These are phyloP conservation scores for Penicillium antarcticum DNA, from an alignment of 495 filamentous ascomycete genomes.

Conservation along the genomic window DNA sequence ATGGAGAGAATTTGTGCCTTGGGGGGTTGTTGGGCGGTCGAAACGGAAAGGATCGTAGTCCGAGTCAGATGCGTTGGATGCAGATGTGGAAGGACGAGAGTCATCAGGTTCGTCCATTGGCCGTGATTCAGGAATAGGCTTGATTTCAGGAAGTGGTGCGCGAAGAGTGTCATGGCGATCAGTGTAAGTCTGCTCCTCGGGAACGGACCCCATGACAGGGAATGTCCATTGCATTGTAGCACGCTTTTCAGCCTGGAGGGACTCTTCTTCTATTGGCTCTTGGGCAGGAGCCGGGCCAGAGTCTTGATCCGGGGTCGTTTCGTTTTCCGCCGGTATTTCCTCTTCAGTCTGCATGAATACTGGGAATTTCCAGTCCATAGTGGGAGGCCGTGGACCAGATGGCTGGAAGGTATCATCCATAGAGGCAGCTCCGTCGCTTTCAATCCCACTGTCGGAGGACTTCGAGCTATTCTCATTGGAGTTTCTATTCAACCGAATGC, in stretches of 20 bases:
- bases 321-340: slow-evolving; percentile 15
- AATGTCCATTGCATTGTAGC: slow-evolving; percentile 48
- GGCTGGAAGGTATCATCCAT: slow-evolving; percentile 30
- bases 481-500: slow-evolving; percentile 32
- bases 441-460: slow-evolving; percentile 26
- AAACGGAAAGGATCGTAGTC: slow-evolving; percentile 48
- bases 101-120: slow-evolving; percentile 22
- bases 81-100: slow-evolving; percentile 42
- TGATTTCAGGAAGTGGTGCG: slow-evolving; percentile 22
- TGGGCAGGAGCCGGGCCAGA: slow-evolving; percentile 1
- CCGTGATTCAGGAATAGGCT: not conserved
- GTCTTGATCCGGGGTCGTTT: slow-evolving; percentile 14
- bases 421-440: slow-evolving; percentile 20
- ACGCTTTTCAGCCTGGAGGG: slow-evolving; percentile 29
- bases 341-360: slow-evolving; percentile 26
- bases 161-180: slow-evolving; percentile 36
- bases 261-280: slow-evolving; percentile 18
- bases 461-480: slow-evolving; percentile 36
- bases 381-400: slow-evolving; percentile 42
- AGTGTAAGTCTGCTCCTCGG: slow-evolving; percentile 16
- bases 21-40: slow-evolving; percentile 34
- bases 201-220: slow-evolving; percentile 33
- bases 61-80: slow-evolving; percentile 34
- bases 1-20: slow-evolving; percentile 6
- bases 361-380: slow-evolving; percentile 51